Conservation (phyloP, 2,329 filamentous ascomycete species). For the Colletotrichum sansevieriae region DNA sequence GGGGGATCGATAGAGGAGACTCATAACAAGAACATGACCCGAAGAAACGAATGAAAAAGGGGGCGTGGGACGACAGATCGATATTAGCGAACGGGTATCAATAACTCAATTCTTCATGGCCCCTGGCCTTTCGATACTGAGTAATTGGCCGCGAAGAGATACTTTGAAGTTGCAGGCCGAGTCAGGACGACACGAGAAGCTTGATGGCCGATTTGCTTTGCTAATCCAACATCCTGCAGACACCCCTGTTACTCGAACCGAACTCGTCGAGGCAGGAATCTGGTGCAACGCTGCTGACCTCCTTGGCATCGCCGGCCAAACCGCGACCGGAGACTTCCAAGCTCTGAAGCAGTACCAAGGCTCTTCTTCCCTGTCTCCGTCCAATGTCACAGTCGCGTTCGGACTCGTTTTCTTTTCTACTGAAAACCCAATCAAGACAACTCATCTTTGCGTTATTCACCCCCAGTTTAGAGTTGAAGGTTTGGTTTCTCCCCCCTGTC, state of each 20-base stretch:
- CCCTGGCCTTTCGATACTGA: conserved; percentile 2
- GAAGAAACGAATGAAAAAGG: conserved; percentile 8
- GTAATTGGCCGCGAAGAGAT: neutral
- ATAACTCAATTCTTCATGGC: neutral
- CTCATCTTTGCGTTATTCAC: neutral
- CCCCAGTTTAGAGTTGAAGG: conserved; percentile 30
- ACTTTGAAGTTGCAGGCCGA: conserved; percentile 29
- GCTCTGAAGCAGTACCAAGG: neutral
- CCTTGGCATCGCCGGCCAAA: neutral
- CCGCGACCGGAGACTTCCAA: conserved; percentile 14
- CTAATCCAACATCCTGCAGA: neutral
- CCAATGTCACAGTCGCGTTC: conserved; percentile 7
- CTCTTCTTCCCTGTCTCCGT: neutral
- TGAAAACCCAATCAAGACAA: neutral
- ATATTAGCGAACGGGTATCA: conserved; percentile 4
- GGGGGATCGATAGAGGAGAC: conserved; percentile 20
- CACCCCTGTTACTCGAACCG: neutral
- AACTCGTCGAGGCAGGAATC: neutral
- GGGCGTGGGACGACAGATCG: neutral
- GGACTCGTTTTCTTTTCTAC: conserved; percentile 1
- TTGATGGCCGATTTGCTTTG: conserved; percentile 5
- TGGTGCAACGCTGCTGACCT: neutral
- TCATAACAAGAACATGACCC: neutral
- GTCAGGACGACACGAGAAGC: conserved; percentile 32
- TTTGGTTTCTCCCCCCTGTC: conserved; percentile 21